Evolutionary conservation across 495 filamentous ascomycete genomes (phyloP).

Genomic region (Talaromyces adpressus): DNA sequence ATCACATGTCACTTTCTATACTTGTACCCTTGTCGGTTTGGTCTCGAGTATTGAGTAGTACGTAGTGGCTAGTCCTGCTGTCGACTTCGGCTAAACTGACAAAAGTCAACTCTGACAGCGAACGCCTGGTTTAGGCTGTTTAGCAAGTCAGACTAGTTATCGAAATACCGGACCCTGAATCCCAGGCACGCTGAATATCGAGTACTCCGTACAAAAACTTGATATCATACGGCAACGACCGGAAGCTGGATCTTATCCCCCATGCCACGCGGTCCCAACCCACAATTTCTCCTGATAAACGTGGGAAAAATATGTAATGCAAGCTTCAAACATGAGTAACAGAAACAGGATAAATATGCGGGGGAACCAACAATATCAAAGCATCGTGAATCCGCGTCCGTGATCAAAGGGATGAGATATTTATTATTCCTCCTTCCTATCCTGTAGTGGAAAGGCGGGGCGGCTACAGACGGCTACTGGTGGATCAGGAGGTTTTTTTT

Average conservation of each 20-base stretch:
- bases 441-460: background rate
- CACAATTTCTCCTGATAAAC: background rate
- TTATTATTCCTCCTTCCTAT: background rate
- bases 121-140: background rate
- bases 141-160: background rate
- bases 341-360: background rate
- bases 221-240: background rate
- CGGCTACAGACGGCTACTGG: background rate
- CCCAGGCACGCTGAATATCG: background rate
- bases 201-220: background rate
- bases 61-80: background rate
- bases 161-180: background rate
- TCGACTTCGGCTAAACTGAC: background rate
- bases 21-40: background rate
- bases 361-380: background rate
- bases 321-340: background rate
- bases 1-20: background rate
- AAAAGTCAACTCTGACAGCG: background rate
- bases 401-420: background rate
- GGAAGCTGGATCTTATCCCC: background rate
- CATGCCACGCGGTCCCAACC: background rate
- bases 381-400: background rate
- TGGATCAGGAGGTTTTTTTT: background rate
- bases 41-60: background rate
- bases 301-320: background rate